Evolutionary conservation across 2,329 filamentous ascomycete genomes (phyloP).

Genomic region (Fusarium fracticaudum): DNA sequence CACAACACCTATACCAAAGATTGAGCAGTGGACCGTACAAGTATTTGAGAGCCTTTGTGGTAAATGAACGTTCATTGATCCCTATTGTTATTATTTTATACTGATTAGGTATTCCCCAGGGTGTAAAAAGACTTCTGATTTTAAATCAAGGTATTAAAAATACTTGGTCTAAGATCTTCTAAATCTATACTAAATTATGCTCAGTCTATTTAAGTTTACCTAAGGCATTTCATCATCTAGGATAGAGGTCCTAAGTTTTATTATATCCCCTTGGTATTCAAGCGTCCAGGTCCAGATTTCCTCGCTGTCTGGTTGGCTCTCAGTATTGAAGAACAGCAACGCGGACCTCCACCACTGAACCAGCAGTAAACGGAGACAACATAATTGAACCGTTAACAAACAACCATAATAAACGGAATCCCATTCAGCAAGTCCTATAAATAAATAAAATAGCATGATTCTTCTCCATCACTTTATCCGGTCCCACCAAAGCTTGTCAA

Average conservation of each 20-base stretch:
- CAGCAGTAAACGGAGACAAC: not conserved
- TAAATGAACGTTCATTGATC: not conserved
- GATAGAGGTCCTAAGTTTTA: too few relatives aligned
- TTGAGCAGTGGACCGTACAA: not conserved
- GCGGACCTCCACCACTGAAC: too few relatives aligned
- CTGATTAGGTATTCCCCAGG: not conserved
- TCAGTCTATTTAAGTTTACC: too few relatives aligned
- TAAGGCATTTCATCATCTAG: too few relatives aligned
- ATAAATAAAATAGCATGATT: slow-evolving; percentile 1
- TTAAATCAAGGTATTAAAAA: too few relatives aligned
- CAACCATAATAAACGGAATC: not conserved
- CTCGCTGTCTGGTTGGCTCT: not conserved
- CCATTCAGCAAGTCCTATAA: not conserved
- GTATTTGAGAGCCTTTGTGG: too few relatives aligned
- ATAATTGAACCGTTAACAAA: not conserved
- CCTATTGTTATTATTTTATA: rapidly evolving
- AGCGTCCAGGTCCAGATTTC: not conserved
- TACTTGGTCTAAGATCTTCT: too few relatives aligned
- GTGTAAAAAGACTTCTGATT: too few relatives aligned
- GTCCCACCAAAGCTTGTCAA: slow-evolving; percentile 4
- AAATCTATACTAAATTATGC: too few relatives aligned
- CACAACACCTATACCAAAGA: too few relatives aligned
- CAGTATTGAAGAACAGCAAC: not conserved
- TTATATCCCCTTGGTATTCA: too few relatives aligned
- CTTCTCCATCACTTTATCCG: not conserved